phyloP scores from a whole-genome alignment of 306 rosid species.

The Acacia melanoxylon region DNA sequence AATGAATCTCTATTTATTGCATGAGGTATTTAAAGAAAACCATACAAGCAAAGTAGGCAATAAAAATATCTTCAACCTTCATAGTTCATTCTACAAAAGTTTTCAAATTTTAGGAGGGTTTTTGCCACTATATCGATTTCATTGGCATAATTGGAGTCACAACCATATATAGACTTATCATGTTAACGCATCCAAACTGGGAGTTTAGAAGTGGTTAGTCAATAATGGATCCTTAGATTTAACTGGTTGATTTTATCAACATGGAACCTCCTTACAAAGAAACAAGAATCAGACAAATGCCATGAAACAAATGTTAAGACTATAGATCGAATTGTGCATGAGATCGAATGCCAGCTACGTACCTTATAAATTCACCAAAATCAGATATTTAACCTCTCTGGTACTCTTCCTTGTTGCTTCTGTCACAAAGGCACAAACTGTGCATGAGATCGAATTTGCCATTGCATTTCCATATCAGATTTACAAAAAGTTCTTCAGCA shows the following conservation, averaged over 20 bases:
- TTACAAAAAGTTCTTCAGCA: background rate
- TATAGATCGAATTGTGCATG: background rate
- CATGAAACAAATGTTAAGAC: conserved; percentile 17
- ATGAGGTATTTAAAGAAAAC: background rate
- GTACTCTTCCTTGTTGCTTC: conserved; percentile 1
- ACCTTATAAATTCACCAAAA: conserved; percentile 4
- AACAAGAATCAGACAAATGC: too few species aligned
- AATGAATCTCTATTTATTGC: background rate
- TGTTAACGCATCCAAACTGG: background rate
- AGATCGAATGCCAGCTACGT: background rate
- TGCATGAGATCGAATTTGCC: background rate
- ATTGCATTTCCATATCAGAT: background rate
- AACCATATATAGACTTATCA: background rate
- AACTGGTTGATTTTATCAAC: background rate
- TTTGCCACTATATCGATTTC: background rate
- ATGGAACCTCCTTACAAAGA: background rate
- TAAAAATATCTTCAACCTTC: background rate
- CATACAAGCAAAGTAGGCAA: background rate
- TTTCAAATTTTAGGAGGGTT: background rate
- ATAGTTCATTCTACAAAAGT: background rate
- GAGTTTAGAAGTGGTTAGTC: too few species aligned
- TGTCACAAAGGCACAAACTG: conserved; percentile 15
- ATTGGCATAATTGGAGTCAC: background rate
- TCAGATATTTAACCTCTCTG: background rate
- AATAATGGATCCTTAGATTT: background rate